Percentiles rank a stretch among this genome's conserved stretches.
Evolutionary conservation across 2,329 filamentous ascomycete genomes (phyloP).

Genomic region (Penicillium sp.): DNA sequence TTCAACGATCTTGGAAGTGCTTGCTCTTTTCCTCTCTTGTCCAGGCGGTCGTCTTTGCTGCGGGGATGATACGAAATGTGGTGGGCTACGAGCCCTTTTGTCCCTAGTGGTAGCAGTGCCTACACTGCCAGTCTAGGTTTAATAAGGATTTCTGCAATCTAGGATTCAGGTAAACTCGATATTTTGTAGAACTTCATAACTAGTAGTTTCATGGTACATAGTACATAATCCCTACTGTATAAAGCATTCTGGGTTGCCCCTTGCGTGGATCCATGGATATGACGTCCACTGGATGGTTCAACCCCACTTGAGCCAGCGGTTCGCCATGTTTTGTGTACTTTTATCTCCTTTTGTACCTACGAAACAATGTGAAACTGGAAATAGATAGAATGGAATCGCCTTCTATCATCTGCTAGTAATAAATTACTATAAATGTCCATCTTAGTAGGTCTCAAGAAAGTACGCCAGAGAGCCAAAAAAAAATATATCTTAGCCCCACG

Average conservation of each 20-base stretch:
- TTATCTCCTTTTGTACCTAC: not conserved
- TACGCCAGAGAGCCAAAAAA: not conserved
- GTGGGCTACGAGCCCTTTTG: not conserved
- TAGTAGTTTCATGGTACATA: too few species aligned
- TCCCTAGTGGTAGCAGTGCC: not conserved
- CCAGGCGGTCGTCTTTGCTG: not conserved
- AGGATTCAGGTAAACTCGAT: too few species aligned
- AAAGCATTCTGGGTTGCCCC: not conserved
- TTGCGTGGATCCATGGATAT: not conserved
- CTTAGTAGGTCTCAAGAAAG: not conserved
- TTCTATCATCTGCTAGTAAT: too few species aligned
- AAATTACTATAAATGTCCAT: too few species aligned
- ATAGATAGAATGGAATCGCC: not conserved
- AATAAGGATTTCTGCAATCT: not conserved
- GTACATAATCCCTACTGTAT: too few species aligned
- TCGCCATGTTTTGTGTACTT: not conserved
- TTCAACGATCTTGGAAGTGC: not conserved
- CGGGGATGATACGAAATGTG: not conserved
- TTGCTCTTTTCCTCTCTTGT: not conserved
- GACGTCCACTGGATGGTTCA: not conserved
- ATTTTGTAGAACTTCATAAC: too few species aligned
- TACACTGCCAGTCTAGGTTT: not conserved
- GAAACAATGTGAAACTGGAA: too few species aligned
- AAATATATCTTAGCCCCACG: constrained; percentile 4
- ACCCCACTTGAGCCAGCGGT: constrained; percentile 3